Conservation (phyloP, 768 basidiomycete species). For the Hygrophorus pudorinus region DNA sequence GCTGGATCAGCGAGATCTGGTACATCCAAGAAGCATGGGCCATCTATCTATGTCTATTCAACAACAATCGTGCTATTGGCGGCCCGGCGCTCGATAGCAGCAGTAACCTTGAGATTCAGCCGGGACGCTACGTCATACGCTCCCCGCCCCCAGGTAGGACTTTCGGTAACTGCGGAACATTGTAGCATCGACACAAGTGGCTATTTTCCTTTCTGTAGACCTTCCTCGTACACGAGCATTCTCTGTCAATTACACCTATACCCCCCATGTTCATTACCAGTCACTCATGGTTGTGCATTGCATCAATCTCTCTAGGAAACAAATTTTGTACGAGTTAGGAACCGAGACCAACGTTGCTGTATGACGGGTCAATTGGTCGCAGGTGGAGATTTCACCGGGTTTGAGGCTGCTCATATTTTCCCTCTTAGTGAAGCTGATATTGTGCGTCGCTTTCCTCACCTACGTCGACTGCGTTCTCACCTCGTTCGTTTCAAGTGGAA, state of each 20-base stretch:
- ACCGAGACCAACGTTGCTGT: constrained; percentile 12
- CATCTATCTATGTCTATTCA: constrained; percentile 7
- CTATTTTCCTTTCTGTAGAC: constrained; percentile 10
- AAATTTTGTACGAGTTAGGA: constrained; percentile 10
- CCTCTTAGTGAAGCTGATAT: constrained; percentile 11
- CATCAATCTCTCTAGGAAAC: constrained; percentile 5
- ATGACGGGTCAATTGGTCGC: constrained; percentile 12
- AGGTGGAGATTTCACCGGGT: constrained; percentile 12
- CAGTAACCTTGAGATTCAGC: constrained; percentile 11
- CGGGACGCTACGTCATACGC: constrained; percentile 13
- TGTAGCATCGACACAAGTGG: constrained; percentile 8
- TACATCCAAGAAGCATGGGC: constrained; percentile 8
- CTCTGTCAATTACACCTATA: constrained; percentile 11
- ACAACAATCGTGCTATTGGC: constrained; percentile 1
- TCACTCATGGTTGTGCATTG: neutral
- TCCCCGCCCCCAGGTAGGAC: constrained; percentile 9
- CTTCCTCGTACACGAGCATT: constrained; percentile 11
- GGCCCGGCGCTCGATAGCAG: constrained; percentile 11
- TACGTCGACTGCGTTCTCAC: constrained; percentile 1
- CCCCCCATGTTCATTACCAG: constrained; percentile 9
- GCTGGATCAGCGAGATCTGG: constrained; percentile 9
- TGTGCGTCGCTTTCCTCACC: constrained; percentile 1
- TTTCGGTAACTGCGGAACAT: constrained; percentile 1
- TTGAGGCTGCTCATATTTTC: constrained; percentile 13
- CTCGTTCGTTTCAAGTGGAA: constrained; percentile 10